Evolutionary conservation across 2,329 filamentous ascomycete species (phyloP).

Genomic region (Verticillium nonalfalfae): DNA sequence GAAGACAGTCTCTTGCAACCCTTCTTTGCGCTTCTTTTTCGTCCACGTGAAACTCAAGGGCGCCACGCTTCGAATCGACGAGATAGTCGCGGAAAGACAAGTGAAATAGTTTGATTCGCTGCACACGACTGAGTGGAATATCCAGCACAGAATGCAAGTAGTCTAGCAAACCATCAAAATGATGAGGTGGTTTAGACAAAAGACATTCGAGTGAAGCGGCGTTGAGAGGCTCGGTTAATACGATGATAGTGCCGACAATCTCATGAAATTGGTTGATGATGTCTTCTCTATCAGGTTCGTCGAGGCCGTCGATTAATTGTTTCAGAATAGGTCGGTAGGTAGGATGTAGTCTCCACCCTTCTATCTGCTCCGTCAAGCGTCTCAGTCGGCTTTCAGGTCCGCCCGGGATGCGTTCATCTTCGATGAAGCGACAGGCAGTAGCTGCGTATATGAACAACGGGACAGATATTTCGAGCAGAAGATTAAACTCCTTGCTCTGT

Average conservation of each 20-base stretch:
- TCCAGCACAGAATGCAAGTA: constrained; percentile 26
- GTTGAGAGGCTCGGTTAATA: not conserved
- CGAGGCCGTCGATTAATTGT: not conserved
- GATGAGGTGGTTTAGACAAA: not conserved
- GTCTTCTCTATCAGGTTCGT: not conserved
- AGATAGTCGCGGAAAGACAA: not conserved
- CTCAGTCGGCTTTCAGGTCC: constrained; percentile 15
- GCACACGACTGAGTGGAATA: constrained; percentile 14
- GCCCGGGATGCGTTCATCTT: constrained; percentile 9
- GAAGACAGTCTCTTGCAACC: not conserved
- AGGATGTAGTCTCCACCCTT: not conserved
- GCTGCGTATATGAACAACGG: constrained; percentile 28
- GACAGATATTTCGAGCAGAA: not conserved
- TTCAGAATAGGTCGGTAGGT: not conserved
- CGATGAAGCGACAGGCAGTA: constrained; percentile 22
- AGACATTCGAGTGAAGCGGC: not conserved
- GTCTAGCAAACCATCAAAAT: constrained; percentile 11
- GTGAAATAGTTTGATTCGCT: constrained; percentile 16
- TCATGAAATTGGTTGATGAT: not conserved
- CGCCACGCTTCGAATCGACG: not conserved
- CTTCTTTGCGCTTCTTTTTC: not conserved
- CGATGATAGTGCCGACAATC: not conserved
- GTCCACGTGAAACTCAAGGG: not conserved
- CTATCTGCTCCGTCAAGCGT: not conserved
- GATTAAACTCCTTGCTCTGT: not conserved